Conservation (phyloP, 83 land plant species). For the Thuja plicata region DNA sequence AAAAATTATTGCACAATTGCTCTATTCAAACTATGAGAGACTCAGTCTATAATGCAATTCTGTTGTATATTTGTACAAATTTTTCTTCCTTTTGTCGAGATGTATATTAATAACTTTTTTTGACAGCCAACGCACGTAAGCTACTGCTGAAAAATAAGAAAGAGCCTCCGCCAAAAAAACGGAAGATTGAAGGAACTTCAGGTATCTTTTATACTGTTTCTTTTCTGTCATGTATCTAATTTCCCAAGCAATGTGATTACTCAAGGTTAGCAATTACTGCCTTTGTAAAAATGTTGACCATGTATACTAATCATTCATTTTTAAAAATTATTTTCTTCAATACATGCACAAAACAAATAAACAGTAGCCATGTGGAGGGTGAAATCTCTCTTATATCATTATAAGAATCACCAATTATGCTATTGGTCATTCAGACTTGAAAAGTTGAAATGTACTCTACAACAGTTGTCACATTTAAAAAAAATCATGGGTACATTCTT, state of each 20-base stretch:
- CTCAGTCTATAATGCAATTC: not conserved
- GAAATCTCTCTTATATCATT: not conserved
- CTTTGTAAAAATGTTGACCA: not conserved
- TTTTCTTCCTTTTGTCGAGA: not conserved
- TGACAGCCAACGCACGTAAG: slow-evolving; percentile 51
- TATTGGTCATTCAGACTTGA: not conserved
- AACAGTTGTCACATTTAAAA: not conserved
- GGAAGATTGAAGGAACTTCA: slow-evolving; percentile 47
- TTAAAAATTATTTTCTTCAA: not conserved
- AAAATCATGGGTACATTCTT: not conserved
- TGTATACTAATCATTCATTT: not conserved
- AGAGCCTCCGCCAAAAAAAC: slow-evolving; percentile 51
- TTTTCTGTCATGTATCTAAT: not conserved
- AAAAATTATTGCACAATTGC: not conserved
- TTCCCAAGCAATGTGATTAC: not conserved
- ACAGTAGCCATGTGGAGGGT: not conserved
- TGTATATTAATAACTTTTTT: not conserved
- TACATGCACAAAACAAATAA: not conserved
- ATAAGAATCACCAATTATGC: not conserved
- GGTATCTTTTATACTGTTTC: slow-evolving; percentile 24
- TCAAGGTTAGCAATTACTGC: not conserved
- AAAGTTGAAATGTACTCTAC: not conserved
- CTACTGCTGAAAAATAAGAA: slow-evolving; percentile 42
- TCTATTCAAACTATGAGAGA: not conserved
- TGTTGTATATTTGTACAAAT: not conserved